Evolutionary conservation across 306 rosid species (phyloP).

Genomic region (Alnus rubra): DNA sequence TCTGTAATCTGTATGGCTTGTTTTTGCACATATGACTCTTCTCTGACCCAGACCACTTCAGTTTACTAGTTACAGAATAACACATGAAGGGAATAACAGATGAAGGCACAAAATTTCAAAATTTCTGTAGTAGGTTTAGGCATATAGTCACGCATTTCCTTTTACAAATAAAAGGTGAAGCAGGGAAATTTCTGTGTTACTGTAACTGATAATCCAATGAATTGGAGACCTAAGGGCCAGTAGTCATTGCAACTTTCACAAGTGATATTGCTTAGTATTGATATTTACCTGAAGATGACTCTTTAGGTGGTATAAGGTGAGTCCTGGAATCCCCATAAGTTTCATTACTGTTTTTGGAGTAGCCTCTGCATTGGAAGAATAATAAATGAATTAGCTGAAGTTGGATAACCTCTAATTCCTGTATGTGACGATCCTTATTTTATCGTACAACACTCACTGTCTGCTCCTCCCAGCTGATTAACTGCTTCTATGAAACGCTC

Average conservation of each 20-base stretch:
- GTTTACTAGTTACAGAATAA: neutral
- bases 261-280: slow-evolving; percentile 4
- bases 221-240: slow-evolving; percentile 6
- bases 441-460: slow-evolving; percentile 52
- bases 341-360: slow-evolving; percentile 90
- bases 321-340: slow-evolving; percentile 85
- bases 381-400: slow-evolving; percentile 18
- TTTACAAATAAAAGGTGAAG: neutral
- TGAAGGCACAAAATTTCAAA: neutral
- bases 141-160: neutral
- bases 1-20: neutral
- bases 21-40: slow-evolving; percentile 8
- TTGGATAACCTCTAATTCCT: slow-evolving; percentile 5
- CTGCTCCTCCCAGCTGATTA: slow-evolving; percentile 83
- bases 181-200: neutral
- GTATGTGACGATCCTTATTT: slow-evolving; percentile 5
- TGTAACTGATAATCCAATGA: slow-evolving; percentile 5
- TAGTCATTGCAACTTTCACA: neutral
- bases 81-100: neutral
- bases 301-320: slow-evolving; percentile 81
- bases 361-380: slow-evolving; percentile 60
- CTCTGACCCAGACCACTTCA: neutral
- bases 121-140: neutral
- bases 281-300: slow-evolving; percentile 83
- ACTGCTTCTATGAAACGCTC: slow-evolving; percentile 85